phyloP scores from a whole-genome alignment of 2,329 filamentous ascomycete genomes.

The Colletotrichum australisinense region DNA sequence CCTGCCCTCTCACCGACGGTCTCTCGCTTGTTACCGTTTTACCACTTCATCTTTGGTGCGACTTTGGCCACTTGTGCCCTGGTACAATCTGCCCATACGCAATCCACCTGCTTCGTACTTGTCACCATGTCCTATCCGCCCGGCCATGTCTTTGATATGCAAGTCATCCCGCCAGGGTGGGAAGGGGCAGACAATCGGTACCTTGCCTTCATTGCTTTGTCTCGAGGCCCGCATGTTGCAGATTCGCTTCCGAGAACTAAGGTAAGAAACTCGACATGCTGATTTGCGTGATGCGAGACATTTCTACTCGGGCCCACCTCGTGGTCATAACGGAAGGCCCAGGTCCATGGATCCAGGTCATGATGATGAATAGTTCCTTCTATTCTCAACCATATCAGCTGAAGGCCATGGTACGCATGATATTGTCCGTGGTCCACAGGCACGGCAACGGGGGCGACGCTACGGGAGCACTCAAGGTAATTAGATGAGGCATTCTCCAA shows the following conservation, averaged over 20 bases:
- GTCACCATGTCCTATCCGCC: neutral
- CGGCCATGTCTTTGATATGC: constrained; percentile 11
- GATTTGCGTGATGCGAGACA: constrained; percentile 29
- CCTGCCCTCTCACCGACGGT: neutral
- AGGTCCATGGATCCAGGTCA: neutral
- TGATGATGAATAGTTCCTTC: neutral
- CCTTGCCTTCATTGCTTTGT: constrained; percentile 8
- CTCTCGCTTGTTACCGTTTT: constrained; percentile 30
- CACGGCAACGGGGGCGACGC: neutral
- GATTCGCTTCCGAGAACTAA: constrained; percentile 11
- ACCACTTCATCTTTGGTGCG: constrained; percentile 22
- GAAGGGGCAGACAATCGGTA: constrained; percentile 4
- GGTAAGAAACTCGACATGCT: neutral
- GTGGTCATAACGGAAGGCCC: neutral
- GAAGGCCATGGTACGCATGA: neutral
- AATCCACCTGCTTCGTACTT: neutral
- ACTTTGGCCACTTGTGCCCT: constrained; percentile 2
- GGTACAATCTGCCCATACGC: neutral
- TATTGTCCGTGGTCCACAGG: neutral
- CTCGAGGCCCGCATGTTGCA: constrained; percentile 25
- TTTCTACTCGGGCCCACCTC: constrained; percentile 5
- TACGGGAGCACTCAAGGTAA: neutral
- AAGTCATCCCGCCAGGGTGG: constrained; percentile 26
- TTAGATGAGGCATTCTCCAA: neutral
- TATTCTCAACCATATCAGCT: neutral